phyloP scores from a whole-genome alignment of 2,329 filamentous ascomycete genomes.

The Huntiella decipiens region DNA sequence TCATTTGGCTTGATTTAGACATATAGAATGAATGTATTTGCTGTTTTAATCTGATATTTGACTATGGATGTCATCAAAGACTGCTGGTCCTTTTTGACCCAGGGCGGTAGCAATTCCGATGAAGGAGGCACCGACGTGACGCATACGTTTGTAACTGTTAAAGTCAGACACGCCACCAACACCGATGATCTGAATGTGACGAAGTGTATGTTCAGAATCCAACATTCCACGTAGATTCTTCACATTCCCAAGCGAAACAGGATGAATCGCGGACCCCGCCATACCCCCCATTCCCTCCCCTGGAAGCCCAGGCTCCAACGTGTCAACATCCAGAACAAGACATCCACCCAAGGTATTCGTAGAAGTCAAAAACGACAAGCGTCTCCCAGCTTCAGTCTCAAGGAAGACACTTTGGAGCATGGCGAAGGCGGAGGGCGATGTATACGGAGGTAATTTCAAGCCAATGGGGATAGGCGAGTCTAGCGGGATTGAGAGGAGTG shows the following conservation, averaged over 20 bases:
- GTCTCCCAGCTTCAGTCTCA: slow-evolving; percentile 13
- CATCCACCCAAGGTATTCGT: slow-evolving; percentile 56
- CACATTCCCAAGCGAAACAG: slow-evolving; percentile 58
- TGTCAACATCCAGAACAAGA: slow-evolving; percentile 29
- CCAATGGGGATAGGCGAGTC: slow-evolving; percentile 28
- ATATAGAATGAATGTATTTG: too few relatives aligned
- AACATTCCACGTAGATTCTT: slow-evolving; percentile 43
- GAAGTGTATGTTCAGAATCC: slow-evolving; percentile 27
- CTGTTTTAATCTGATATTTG: too few relatives aligned
- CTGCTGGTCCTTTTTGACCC: slow-evolving; percentile 38
- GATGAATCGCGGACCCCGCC: slow-evolving; percentile 53
- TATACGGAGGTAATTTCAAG: slow-evolving; percentile 62
- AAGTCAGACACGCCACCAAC: slow-evolving; percentile 52
- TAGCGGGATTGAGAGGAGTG: slow-evolving; percentile 30
- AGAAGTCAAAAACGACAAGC: slow-evolving; percentile 48
- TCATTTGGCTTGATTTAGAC: too few relatives aligned
- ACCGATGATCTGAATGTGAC: slow-evolving; percentile 45
- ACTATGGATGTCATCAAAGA: slow-evolving; percentile 40
- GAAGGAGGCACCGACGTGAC: slow-evolving; percentile 41
- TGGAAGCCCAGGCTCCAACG: slow-evolving; percentile 21
- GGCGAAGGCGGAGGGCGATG: slow-evolving; percentile 45
- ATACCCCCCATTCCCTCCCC: slow-evolving; percentile 47
- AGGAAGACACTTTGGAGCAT: slow-evolving; percentile 33
- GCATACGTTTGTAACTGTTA: slow-evolving; percentile 46
- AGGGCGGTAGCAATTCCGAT: slow-evolving; percentile 54